phyloP scores from a whole-genome alignment of 2,329 filamentous ascomycete genomes.

The Botrytis hyacinthi region DNA sequence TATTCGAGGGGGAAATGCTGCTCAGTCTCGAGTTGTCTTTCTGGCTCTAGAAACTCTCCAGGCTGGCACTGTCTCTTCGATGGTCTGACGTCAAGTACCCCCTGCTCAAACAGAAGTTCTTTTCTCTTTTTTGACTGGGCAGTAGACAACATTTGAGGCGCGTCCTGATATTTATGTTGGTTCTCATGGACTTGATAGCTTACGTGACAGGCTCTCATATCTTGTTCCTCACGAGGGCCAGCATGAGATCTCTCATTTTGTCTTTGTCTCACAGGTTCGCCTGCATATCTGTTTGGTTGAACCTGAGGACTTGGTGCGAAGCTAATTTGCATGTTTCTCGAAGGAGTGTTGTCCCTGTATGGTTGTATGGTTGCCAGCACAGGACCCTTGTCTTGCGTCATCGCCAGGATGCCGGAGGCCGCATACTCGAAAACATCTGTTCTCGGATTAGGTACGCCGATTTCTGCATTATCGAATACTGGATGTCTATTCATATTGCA shows the following conservation, averaged over 20 bases:
- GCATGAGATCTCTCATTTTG: neutral
- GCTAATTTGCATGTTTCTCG: neutral
- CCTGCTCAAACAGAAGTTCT: neutral
- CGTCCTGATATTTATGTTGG: neutral
- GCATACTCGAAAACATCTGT: neutral
- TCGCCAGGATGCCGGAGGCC: neutral
- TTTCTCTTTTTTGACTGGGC: neutral
- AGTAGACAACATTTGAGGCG: neutral
- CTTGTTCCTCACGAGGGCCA: neutral
- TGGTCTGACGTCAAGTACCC: neutral
- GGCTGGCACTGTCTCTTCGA: neutral
- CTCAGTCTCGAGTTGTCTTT: neutral
- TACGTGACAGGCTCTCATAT: neutral
- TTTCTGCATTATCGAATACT: too few relatives aligned
- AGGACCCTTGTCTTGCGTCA: neutral
- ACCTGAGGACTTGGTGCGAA: neutral
- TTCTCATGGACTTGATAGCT: too few relatives aligned
- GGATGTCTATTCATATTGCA: neutral
- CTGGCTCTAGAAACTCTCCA: too few relatives aligned
- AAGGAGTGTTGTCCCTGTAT: neutral
- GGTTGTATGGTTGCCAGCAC: too few relatives aligned
- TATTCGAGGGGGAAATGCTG: too few relatives aligned
- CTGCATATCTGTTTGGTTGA: too few relatives aligned
- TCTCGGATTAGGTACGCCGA: too few relatives aligned
- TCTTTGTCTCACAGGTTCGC: neutral